A percentile compares a stretch with the other conserved stretches of the same genome.
Conservation (phyloP, 2,329 filamentous ascomycete genomes). For the Cladophialophora psammophila region DNA sequence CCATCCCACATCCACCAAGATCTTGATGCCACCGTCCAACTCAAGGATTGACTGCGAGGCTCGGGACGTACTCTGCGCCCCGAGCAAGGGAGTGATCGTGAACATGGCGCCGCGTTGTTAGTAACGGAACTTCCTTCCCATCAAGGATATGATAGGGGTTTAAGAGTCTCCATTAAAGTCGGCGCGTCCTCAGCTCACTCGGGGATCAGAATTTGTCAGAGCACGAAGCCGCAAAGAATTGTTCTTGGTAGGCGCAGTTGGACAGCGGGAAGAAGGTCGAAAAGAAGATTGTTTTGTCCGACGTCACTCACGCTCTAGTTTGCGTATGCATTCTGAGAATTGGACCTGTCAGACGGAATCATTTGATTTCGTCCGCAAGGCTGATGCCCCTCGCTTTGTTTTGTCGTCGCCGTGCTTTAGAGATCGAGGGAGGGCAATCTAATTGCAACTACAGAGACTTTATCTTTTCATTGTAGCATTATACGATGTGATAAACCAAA, state of each 20-base stretch:
- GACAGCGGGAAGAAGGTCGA: neutral
- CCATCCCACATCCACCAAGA: constrained; percentile 95
- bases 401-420: neutral
- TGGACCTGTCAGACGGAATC: neutral
- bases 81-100: constrained; percentile 90
- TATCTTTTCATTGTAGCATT: neutral
- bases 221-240: neutral
- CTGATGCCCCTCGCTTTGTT: constrained; percentile 9
- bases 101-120: constrained; percentile 70
- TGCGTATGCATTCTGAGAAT: neutral
- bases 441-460: too few species aligned
- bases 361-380: neutral
- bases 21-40: constrained; percentile 94
- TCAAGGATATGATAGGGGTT: neutral
- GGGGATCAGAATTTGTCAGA: neutral
- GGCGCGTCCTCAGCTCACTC: constrained; percentile 8
- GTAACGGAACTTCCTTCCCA: neutral
- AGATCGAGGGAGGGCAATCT: neutral
- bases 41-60: constrained; percentile 96
- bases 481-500: neutral
- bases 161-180: constrained; percentile 15
- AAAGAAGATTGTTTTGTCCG: neutral
- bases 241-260: neutral
- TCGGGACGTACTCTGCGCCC: constrained; percentile 78
- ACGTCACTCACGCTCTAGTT: neutral